Evolutionary conservation across 257 asterid species (phyloP).

Genomic region (Leonotis leonurus): DNA sequence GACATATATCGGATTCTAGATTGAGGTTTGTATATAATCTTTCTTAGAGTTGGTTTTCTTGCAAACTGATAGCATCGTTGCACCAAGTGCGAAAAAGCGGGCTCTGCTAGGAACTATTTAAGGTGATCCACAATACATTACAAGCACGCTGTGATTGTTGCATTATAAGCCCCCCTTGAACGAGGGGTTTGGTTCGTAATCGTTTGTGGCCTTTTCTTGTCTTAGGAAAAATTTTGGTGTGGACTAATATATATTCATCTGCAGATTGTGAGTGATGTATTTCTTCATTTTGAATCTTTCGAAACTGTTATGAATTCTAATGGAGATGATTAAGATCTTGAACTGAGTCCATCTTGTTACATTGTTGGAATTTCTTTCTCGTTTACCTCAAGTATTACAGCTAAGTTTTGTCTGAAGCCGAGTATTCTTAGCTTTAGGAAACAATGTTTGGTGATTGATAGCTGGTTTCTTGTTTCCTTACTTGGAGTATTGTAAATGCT

Average conservation of each 20-base stretch:
- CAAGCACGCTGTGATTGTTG: conserved; percentile 12
- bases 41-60: conserved; percentile 25
- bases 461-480: conserved; percentile 1
- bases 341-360: not conserved
- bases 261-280: conserved; percentile 22
- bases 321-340: not conserved
- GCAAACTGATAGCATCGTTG: conserved; percentile 16
- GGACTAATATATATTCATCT: conserved; percentile 26
- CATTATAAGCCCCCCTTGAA: conserved; percentile 1
- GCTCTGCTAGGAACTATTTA: conserved; percentile 6
- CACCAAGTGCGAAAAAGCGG: conserved; percentile 8
- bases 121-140: conserved; percentile 21
- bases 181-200: conserved; percentile 15
- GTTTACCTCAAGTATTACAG: not conserved
- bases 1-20: conserved; percentile 34
- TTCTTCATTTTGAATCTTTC: not conserved
- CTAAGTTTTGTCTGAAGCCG: not conserved
- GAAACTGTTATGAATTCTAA: not conserved
- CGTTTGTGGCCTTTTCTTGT: conserved; percentile 24
- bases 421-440: not conserved
- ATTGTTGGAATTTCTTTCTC: not conserved
- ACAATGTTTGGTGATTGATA: not conserved
- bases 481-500: not conserved
- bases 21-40: conserved; percentile 48
- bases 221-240: conserved; percentile 37